Conservation (phyloP, 1,284 basidiomycete genomes). For the Boletellus deceptivus region DNA sequence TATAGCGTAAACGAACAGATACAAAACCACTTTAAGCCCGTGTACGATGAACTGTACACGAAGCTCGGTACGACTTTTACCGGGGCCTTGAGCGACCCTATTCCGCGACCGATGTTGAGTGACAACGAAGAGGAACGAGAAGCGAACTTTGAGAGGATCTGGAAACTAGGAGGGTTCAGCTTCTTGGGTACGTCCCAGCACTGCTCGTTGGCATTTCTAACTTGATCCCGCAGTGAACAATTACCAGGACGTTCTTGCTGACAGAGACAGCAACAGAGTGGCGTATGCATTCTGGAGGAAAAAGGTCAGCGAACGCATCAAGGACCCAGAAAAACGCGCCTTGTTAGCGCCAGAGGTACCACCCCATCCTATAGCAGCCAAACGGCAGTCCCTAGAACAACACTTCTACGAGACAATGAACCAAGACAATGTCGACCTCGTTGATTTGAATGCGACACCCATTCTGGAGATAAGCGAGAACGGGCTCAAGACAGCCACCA, state of each 20-base stretch:
- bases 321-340: slow-evolving; percentile 13
- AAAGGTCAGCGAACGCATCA: slow-evolving; percentile 10
- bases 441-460: slow-evolving; percentile 7
- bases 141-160: slow-evolving; percentile 12
- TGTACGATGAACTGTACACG: slow-evolving; percentile 11
- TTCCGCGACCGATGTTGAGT: background rate
- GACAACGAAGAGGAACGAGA: slow-evolving; percentile 12
- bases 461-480: slow-evolving; percentile 12
- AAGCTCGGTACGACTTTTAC: background rate
- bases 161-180: slow-evolving; percentile 9
- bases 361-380: slow-evolving; percentile 7
- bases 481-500: slow-evolving; percentile 6
- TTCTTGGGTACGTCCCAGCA: slow-evolving; percentile 5
- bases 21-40: slow-evolving; percentile 16
- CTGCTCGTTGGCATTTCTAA: background rate
- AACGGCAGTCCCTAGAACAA: slow-evolving; percentile 9
- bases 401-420: slow-evolving; percentile 14
- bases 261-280: slow-evolving; percentile 2
- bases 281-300: slow-evolving; percentile 17
- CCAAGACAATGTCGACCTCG: slow-evolving; percentile 18
- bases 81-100: background rate
- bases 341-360: slow-evolving; percentile 11
- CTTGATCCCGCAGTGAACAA: background rate
- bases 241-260: slow-evolving; percentile 1
- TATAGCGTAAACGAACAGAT: slow-evolving; percentile 1